Percentiles rank a stretch among this genome's conserved stretches.
These are phyloP conservation scores for Colletotrichum ledebouriae DNA, from an alignment of 2,329 filamentous ascomycete genomes.

Conservation along the genomic window DNA sequence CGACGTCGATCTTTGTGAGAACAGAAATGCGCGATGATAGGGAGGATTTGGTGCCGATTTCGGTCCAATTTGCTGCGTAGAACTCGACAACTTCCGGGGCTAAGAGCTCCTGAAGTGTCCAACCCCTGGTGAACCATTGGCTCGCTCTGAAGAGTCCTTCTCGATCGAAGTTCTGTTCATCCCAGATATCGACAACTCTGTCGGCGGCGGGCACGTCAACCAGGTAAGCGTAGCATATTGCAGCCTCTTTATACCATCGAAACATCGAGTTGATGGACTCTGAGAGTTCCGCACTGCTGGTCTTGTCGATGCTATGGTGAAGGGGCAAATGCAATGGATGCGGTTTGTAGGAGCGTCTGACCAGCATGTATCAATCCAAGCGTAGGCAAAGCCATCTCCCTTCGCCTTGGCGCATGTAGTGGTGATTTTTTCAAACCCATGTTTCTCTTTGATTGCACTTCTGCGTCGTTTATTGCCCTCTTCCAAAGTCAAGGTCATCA, in stretches of 20 bases:
- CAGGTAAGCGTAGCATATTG: conserved; percentile 48
- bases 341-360: background rate
- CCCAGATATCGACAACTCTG: background rate
- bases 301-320: conserved; percentile 46
- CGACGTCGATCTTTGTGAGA: conserved; percentile 45
- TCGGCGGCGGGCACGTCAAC: conserved; percentile 34
- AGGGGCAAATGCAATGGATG: background rate
- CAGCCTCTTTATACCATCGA: conserved; percentile 46
- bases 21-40: conserved; percentile 41
- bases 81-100: conserved; percentile 49
- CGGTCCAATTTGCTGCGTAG: conserved; percentile 47
- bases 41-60: conserved; percentile 47
- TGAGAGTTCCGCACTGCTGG: conserved; percentile 46
- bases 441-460: conserved; percentile 19
- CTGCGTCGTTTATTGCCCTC: background rate
- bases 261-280: conserved; percentile 49
- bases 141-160: conserved; percentile 10
- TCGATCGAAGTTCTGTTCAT: background rate
- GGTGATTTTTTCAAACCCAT: conserved; percentile 44
- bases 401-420: conserved; percentile 43
- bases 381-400: conserved; percentile 45
- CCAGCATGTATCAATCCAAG: conserved; percentile 50
- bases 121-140: conserved; percentile 47
- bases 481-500: background rate
- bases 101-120: conserved; percentile 50